phyloP scores from a whole-genome alignment of 257 asterid genomes.

The Misopates orontium region DNA sequence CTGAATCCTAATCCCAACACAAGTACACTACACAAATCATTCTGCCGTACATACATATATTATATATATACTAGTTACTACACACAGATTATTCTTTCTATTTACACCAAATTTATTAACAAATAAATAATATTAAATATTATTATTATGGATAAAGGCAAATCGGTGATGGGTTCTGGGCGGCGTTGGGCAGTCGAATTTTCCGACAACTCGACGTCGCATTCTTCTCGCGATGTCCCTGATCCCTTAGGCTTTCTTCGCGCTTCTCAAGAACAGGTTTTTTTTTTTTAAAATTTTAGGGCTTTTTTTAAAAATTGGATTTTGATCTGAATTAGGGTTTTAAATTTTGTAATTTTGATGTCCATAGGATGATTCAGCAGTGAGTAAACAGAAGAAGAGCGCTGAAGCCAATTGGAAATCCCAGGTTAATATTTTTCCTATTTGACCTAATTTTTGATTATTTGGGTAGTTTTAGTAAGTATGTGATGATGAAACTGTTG shows the following conservation, averaged over 20 bases:
- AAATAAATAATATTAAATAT: too few relatives aligned
- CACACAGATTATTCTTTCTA: too few relatives aligned
- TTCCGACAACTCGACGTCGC: constrained; percentile 71
- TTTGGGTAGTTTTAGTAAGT: constrained; percentile 8
- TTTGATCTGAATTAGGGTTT: constrained; percentile 3
- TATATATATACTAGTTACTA: too few relatives aligned
- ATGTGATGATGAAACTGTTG: too few relatives aligned
- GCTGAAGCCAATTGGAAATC: constrained; percentile 90
- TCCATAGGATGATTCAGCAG: constrained; percentile 76
- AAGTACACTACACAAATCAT: too few relatives aligned
- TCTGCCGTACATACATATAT: too few relatives aligned
- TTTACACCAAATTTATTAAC: too few relatives aligned
- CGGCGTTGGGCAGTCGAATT: constrained; percentile 92
- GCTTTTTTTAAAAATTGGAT: too few relatives aligned
- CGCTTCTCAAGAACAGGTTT: constrained; percentile 79
- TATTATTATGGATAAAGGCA: constrained; percentile 94
- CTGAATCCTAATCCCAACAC: too few relatives aligned
- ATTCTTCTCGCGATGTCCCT: constrained; percentile 76
- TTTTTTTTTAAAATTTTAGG: too few relatives aligned
- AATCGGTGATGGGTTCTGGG: constrained; percentile 72
- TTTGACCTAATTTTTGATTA: background rate
- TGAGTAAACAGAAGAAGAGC: constrained; percentile 81
- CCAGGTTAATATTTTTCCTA: constrained; percentile 44
- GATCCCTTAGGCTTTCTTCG: constrained; percentile 91
- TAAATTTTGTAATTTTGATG: background rate